A percentile compares a stretch with the other conserved stretches of the same genome.
These are phyloP conservation scores for Colletotrichum trifolii DNA, from an alignment of 2,329 filamentous ascomycete genomes.

Conservation along the genomic window DNA sequence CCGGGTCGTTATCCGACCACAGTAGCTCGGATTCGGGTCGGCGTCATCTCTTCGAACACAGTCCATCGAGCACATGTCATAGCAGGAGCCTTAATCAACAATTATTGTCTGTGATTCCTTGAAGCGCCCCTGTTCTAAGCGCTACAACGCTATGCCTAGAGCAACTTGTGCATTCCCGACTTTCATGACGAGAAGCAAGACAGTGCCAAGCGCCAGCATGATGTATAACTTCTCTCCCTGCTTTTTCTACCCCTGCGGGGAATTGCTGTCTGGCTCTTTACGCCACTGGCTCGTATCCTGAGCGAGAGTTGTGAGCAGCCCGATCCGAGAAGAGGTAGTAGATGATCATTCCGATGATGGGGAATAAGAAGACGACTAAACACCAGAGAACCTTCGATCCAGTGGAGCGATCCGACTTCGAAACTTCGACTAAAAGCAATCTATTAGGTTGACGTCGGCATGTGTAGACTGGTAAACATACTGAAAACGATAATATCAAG, in stretches of 20 bases:
- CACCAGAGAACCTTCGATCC: constrained; percentile 71
- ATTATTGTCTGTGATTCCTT: too few relatives aligned
- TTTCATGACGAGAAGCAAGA: background rate
- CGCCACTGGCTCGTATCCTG: constrained; percentile 65
- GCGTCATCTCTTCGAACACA: too few relatives aligned
- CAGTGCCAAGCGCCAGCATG: too few relatives aligned
- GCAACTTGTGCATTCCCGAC: too few relatives aligned
- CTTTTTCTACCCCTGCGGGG: background rate
- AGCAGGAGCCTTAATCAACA: too few relatives aligned
- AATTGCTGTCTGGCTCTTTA: constrained; percentile 25
- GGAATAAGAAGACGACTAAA: constrained; percentile 73
- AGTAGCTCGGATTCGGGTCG: too few relatives aligned
- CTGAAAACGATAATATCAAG: constrained; percentile 72
- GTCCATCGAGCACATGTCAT: too few relatives aligned
- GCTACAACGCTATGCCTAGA: too few relatives aligned
- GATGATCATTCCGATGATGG: constrained; percentile 68
- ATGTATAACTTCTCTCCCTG: background rate
- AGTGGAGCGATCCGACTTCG: constrained; percentile 70
- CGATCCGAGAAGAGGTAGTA: constrained; percentile 75
- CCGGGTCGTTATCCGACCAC: too few relatives aligned
- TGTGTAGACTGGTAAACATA: constrained; percentile 48
- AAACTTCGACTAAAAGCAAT: constrained; percentile 65
- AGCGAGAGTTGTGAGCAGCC: constrained; percentile 61
- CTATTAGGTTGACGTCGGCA: constrained; percentile 25
- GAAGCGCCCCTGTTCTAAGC: too few relatives aligned